Evolutionary conservation across 257 asterid species (phyloP).

Genomic region (Solanum phureja): DNA sequence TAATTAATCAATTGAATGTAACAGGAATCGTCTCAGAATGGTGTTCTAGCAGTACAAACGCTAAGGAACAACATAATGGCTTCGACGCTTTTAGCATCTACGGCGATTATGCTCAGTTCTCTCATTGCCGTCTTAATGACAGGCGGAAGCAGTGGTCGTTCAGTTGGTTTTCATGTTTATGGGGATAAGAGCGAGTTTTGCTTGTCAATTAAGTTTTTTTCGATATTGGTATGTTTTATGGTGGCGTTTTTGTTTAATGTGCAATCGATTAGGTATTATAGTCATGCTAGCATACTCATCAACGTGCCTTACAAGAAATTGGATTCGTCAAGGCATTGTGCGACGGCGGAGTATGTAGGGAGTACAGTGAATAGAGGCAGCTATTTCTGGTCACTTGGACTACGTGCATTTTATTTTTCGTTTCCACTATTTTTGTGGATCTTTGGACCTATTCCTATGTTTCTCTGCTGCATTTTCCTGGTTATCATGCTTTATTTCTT

Average conservation of each 20-base stretch:
- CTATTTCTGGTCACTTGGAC: conserved; percentile 80
- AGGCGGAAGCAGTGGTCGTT: conserved; percentile 10
- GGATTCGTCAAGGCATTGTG: conserved; percentile 1
- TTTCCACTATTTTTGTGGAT: conserved; percentile 82
- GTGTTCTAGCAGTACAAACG: conserved; percentile 73
- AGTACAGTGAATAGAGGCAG: conserved; percentile 57
- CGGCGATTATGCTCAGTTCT: conserved; percentile 77
- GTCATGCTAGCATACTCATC: conserved; percentile 85
- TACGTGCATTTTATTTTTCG: conserved; percentile 67
- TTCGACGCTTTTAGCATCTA: conserved; percentile 76
- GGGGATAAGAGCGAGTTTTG: conserved; percentile 35
- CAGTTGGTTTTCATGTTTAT: conserved; percentile 9
- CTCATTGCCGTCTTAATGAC: conserved; percentile 73
- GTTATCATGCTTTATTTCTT: conserved; percentile 53
- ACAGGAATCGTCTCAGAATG: conserved; percentile 57
- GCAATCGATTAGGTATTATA: conserved; percentile 77
- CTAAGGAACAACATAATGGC: conserved; percentile 94
- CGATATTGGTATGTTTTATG: conserved; percentile 54
- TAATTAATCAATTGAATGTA: background rate
- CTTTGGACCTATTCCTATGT: conserved; percentile 86
- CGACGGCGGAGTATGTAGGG: conserved; percentile 50
- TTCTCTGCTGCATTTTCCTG: conserved; percentile 39
- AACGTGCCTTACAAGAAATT: conserved; percentile 46
- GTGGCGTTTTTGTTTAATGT: conserved; percentile 64
- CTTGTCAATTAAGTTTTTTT: conserved; percentile 51